phyloP scores from a whole-genome alignment of 75 land plant species.

The Pseudotsuga menziesii region DNA sequence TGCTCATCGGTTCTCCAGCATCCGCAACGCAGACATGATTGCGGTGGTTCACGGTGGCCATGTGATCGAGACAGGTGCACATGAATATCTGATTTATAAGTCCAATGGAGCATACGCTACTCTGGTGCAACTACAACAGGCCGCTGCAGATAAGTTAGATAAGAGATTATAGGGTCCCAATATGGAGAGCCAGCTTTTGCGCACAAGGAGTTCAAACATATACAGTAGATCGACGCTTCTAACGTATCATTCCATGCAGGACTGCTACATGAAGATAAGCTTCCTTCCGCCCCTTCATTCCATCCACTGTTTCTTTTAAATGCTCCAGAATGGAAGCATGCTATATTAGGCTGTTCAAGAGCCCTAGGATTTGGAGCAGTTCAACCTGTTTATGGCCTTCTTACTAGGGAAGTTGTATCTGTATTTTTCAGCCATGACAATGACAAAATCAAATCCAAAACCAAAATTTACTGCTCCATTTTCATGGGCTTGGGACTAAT shows the following conservation, averaged over 20 bases:
- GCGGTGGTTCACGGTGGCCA: conserved; percentile 30
- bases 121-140: conserved; percentile 10
- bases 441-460: conserved; percentile 18
- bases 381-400: conserved; percentile 54
- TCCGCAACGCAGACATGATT: conserved; percentile 24
- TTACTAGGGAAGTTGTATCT: conserved; percentile 43
- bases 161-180: conserved; percentile 2
- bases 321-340: conserved; percentile 63
- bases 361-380: conserved; percentile 54
- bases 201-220: not conserved
- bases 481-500: conserved; percentile 37
- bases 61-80: conserved; percentile 14
- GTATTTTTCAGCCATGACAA: conserved; percentile 44
- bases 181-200: conserved; percentile 10
- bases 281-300: conserved; percentile 35
- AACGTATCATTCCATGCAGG: not conserved
- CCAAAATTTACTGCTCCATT: conserved; percentile 25
- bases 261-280: not conserved
- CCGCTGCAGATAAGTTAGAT: not conserved
- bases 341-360: conserved; percentile 44
- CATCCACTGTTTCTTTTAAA: conserved; percentile 50
- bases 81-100: conserved; percentile 4
- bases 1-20: conserved; percentile 35
- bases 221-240: not conserved
- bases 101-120: conserved; percentile 23